Percentiles rank a stretch among this genome's conserved stretches.
Conservation (phyloP, 2,329 filamentous ascomycete genomes). For the Trichoderma sp. region DNA sequence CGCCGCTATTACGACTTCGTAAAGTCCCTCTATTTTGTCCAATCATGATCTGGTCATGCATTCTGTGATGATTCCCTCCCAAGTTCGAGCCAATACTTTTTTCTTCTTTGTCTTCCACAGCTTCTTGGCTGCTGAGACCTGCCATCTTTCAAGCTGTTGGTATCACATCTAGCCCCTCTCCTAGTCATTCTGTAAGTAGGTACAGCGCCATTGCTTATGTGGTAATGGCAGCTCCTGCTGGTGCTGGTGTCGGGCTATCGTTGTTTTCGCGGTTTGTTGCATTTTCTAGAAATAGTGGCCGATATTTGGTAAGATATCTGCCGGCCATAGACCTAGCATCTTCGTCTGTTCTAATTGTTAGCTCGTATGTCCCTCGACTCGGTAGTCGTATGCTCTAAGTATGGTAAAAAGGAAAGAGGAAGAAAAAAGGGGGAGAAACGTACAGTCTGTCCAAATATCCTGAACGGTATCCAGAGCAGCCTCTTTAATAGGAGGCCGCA, state of each 20-base stretch:
- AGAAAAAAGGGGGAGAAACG: slow-evolving; percentile 31
- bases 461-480: slow-evolving; percentile 63
- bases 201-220: slow-evolving; percentile 24
- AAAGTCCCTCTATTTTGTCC: slow-evolving; percentile 3
- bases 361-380: background rate
- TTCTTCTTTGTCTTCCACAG: background rate
- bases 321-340: slow-evolving; percentile 60
- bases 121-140: background rate
- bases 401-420: background rate
- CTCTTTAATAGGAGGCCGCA: slow-evolving; percentile 62
- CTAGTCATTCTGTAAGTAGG: background rate
- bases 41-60: background rate
- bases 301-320: slow-evolving; percentile 61
- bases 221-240: slow-evolving; percentile 31
- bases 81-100: background rate
- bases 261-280: slow-evolving; percentile 28
- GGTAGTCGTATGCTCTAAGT: background rate
- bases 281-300: slow-evolving; percentile 49
- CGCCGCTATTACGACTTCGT: background rate
- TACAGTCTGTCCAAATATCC: slow-evolving; percentile 65
- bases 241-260: slow-evolving; percentile 22
- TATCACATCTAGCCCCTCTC: background rate
- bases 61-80: background rate
- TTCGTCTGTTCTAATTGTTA: slow-evolving; percentile 45
- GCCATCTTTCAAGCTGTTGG: background rate